phyloP scores from a whole-genome alignment of 305 asterid species.

The Solanum chacoense region DNA sequence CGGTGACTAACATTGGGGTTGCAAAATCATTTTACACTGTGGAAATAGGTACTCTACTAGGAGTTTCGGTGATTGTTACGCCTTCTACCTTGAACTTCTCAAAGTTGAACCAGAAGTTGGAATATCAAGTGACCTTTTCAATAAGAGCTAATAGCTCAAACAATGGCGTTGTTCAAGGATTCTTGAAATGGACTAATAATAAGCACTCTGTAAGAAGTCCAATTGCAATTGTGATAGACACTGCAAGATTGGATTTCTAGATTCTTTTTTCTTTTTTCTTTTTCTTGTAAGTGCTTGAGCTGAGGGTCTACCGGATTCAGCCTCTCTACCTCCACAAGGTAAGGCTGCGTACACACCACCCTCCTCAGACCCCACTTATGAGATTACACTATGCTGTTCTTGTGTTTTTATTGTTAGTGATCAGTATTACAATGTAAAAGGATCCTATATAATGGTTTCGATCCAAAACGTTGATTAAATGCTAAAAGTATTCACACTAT shows the following conservation, averaged over 20 bases:
- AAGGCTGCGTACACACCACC: not conserved
- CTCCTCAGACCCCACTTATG: not conserved
- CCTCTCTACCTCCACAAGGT: not conserved
- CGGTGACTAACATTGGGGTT: slow-evolving; percentile 38
- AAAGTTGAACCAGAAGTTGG: not conserved
- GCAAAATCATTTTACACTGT: slow-evolving; percentile 21
- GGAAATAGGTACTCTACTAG: not conserved
- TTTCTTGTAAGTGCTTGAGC: not conserved
- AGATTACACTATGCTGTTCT: not conserved
- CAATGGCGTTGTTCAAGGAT: not conserved
- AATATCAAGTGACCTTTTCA: not conserved
- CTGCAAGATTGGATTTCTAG: not conserved
- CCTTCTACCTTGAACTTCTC: not conserved
- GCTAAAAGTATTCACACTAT: not conserved
- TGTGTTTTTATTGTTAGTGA: not conserved
- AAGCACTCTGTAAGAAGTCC: not conserved
- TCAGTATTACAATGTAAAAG: not conserved
- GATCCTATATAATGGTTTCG: not conserved
- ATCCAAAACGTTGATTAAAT: not conserved
- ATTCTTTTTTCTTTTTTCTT: not conserved
- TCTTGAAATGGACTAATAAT: not conserved
- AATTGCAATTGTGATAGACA: not conserved
- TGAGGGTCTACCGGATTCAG: not conserved
- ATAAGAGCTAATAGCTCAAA: not conserved
- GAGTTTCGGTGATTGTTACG: not conserved